A percentile compares a stretch with the other conserved stretches of the same genome.
phyloP scores from a whole-genome alignment of 2,329 filamentous ascomycete species.

The Neodidymelliopsis sp. region DNA sequence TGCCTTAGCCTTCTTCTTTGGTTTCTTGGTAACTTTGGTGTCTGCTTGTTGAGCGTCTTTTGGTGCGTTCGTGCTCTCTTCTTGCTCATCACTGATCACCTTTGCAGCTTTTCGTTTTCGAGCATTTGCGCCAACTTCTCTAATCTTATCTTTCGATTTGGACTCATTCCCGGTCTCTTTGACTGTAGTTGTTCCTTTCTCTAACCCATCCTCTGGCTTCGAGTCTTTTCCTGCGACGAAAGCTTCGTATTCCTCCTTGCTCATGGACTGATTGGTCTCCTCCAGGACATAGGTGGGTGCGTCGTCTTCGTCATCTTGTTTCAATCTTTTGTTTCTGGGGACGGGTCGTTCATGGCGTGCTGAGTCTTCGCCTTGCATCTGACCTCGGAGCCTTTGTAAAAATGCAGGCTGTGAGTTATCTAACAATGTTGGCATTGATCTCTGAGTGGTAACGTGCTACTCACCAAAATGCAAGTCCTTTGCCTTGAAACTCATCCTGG shows the following conservation, averaged over 20 bases:
- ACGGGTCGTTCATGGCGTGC: constrained; percentile 55
- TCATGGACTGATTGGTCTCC: constrained; percentile 69
- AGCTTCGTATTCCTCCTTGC: constrained; percentile 58
- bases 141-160: constrained; percentile 41
- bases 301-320: constrained; percentile 74
- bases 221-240: constrained; percentile 46
- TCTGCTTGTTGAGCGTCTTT: constrained; percentile 18
- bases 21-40: constrained; percentile 37
- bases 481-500: constrained; percentile 68
- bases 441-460: neutral
- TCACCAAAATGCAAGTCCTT: constrained; percentile 73
- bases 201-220: constrained; percentile 14
- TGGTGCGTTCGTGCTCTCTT: constrained; percentile 22
- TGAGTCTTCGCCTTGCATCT: constrained; percentile 59
- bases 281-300: constrained; percentile 78
- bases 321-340: constrained; percentile 54
- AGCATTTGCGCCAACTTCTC: constrained; percentile 39
- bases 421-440: constrained; percentile 51
- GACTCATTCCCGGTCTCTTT: constrained; percentile 7
- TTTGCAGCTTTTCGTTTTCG: constrained; percentile 51
- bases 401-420: constrained; percentile 60
- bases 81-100: constrained; percentile 42
- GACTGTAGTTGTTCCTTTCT: constrained; percentile 11
- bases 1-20: constrained; percentile 47
- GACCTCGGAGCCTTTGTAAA: constrained; percentile 59